Evolutionary conservation across 1,139 yeast species (phyloP), one percentile per base, ranked within the genome.

Genomic region (Waltiozyma sp.): DNA sequence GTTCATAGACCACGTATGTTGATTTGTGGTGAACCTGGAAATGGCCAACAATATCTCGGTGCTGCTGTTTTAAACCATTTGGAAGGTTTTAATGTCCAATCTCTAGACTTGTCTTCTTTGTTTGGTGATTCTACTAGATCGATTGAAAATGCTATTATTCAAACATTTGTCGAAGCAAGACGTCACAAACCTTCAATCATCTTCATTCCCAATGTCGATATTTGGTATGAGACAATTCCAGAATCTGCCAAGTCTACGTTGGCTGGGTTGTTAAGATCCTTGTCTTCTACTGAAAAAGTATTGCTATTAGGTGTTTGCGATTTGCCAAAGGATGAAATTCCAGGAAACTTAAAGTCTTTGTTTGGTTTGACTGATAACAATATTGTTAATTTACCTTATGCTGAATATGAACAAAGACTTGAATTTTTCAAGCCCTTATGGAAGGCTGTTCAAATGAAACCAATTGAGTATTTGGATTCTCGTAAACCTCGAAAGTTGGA

Each of bases 81-180:
- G 47, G 98, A 91, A 63, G 96, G 96, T 0, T 88, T 81, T 54
- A 94, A 88, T 57, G 80, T 88, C 10, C 97, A 91, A 57, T 75
- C 84, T 1, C 67, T 93, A 40, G 98, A 91, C 59, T 67, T 91
- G 47, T 87, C 89, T 1, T 72, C 81, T 19, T 61, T 91, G 46
- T 77, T 81, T 52, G 80, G 91, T 14, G 97, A 89, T 55, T 72
- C 94, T 5, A 75, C 93, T 0, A 68, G 88, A 49, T 78, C 95
- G 0, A 80, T 94, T 1, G 98, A 91, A 56, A 85, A 88, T 58
- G 73, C 85, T 1, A 72, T 89, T 37, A 85, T 91, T 24, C 96
- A 88, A 57, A 72, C 86, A 21, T 81, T 93, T 57, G 71, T 84
- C 28, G 99, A 91, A 62, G 95, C 95, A 3, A 75, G 86, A 53